These are phyloP conservation scores for Mrakia gelida DNA, from an alignment of 768 basidiomycete genomes.

Conservation along the genomic window DNA sequence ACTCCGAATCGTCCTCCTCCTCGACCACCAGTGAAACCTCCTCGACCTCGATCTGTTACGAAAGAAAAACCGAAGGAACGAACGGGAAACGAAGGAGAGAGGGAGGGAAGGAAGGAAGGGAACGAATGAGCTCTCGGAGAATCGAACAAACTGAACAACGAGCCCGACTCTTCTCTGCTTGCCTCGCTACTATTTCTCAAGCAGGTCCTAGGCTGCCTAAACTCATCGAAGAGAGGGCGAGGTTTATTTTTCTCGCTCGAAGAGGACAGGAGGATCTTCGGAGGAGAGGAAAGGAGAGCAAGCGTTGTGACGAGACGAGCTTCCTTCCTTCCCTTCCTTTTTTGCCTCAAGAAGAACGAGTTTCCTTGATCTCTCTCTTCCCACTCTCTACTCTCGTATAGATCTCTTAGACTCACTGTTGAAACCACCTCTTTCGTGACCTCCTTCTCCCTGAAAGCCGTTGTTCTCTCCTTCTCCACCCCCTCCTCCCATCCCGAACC, in stretches of 20 bases:
- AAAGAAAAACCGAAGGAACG: background rate
- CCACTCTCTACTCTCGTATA: background rate
- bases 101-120: background rate
- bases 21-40: slow-evolving; percentile 17
- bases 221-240: background rate
- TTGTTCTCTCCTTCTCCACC: background rate
- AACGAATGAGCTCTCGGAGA: background rate
- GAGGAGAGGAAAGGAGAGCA: background rate
- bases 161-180: background rate
- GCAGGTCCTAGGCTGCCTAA: background rate
- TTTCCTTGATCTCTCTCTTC: too few relatives aligned
- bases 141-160: background rate
- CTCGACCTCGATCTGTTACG: slow-evolving; percentile 14
- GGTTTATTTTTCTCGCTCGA: background rate
- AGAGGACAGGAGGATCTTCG: background rate
- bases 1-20: background rate
- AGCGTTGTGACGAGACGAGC: background rate
- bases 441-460: background rate
- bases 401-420: background rate
- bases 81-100: background rate
- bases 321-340: background rate
- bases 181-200: background rate
- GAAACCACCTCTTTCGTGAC: slow-evolving; percentile 14
- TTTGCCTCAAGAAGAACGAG: background rate
- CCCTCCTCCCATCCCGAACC: background rate